A percentile compares a stretch with the other conserved stretches of the same genome.
These are phyloP conservation scores for Tylopilus felleus DNA, from an alignment of 768 basidiomycete species.

Conservation along the genomic window DNA sequence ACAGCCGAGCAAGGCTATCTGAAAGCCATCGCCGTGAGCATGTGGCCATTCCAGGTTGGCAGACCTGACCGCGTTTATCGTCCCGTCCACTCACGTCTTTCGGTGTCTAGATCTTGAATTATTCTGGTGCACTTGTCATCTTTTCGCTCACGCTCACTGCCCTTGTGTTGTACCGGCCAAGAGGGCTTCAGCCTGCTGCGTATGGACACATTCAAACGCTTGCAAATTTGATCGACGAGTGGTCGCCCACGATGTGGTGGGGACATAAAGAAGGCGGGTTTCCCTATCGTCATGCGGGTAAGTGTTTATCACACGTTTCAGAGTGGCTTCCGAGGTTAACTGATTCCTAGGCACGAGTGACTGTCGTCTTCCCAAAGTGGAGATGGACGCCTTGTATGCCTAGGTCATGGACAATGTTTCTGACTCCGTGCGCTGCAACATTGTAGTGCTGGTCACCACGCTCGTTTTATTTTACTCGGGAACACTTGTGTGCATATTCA, in stretches of 20 bases:
- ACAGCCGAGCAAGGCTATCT: conserved; percentile 10
- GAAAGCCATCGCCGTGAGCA: conserved; percentile 18
- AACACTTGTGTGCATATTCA: background rate
- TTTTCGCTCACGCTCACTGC: conserved; percentile 18
- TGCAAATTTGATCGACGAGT: conserved; percentile 35
- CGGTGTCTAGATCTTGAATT: conserved; percentile 26
- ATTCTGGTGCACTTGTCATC: conserved; percentile 17
- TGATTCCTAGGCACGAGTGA: conserved; percentile 22
- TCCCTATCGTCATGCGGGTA: conserved; percentile 19
- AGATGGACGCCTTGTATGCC: conserved; percentile 21
- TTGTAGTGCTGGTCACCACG: background rate
- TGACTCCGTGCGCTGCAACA: too few species aligned
- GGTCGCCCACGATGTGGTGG: conserved; percentile 34
- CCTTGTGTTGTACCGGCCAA: conserved; percentile 13
- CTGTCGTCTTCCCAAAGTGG: conserved; percentile 17
- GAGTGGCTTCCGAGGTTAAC: background rate
- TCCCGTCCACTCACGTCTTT: background rate
- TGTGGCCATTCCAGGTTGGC: conserved; percentile 27
- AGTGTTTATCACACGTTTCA: conserved; percentile 2
- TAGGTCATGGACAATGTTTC: background rate
- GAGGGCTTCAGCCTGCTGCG: conserved; percentile 28
- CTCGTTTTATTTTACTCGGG: background rate
- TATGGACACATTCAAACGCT: conserved; percentile 36
- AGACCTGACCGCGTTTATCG: background rate
- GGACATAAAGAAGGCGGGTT: conserved; percentile 19